Conservation (phyloP, 2,329 filamentous ascomycete species). For the Zymoseptoria ardabiliae region DNA sequence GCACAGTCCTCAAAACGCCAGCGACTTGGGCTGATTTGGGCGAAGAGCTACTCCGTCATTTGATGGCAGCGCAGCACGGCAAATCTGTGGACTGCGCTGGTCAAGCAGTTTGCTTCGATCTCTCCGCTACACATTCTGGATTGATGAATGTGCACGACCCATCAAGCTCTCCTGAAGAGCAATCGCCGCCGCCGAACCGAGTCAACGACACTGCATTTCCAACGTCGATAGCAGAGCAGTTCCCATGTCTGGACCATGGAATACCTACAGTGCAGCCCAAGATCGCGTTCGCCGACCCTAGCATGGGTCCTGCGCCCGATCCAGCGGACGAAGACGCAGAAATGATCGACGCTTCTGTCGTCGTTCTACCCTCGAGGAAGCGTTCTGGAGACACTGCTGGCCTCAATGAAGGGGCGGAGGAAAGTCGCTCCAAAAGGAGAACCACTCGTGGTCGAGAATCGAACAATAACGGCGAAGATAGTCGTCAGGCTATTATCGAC, state of each 20-base stretch:
- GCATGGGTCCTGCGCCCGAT: conserved; percentile 25
- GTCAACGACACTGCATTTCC: conserved; percentile 5
- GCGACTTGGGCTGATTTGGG: conserved; percentile 29
- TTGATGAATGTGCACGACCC: background rate
- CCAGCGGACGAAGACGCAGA: conserved; percentile 24
- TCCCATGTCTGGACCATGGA: conserved; percentile 27
- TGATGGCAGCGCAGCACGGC: conserved; percentile 23
- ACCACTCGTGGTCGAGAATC: conserved; percentile 54
- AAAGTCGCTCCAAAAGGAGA: conserved; percentile 52
- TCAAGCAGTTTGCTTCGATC: conserved; percentile 23
- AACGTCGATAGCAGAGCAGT: conserved; percentile 21
- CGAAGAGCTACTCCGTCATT: conserved; percentile 24
- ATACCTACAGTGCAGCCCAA: conserved; percentile 26
- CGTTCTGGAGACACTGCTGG: conserved; percentile 54
- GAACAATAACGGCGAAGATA: conserved; percentile 40
- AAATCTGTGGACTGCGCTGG: conserved; percentile 12
- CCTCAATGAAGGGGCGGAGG: conserved; percentile 50
- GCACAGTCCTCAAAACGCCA: conserved; percentile 21
- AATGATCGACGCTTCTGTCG: conserved; percentile 25
- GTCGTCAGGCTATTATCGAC: conserved; percentile 29
- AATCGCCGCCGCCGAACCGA: background rate
- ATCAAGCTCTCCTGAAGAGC: conserved; percentile 4
- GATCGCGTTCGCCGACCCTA: conserved; percentile 23
- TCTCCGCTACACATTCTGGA: conserved; percentile 1
- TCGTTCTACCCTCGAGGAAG: conserved; percentile 46